Conservation (phyloP, 2,329 filamentous ascomycete species). For the Drechslerella coelobrocha region DNA sequence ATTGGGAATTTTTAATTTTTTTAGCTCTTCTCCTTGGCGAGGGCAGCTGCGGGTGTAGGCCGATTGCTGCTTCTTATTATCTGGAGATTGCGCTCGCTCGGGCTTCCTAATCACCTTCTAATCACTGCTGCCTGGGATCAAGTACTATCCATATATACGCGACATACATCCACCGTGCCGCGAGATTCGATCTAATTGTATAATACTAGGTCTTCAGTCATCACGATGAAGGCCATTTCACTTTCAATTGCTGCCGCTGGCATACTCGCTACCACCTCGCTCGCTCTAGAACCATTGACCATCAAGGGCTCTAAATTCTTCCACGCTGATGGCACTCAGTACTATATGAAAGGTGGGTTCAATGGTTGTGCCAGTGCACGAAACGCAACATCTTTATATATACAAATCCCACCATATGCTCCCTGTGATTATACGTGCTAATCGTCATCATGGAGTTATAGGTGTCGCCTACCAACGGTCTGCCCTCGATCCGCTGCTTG, state of each 20-base stretch:
- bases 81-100: too few species aligned
- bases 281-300: conserved; percentile 41
- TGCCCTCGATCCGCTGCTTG: conserved; percentile 74
- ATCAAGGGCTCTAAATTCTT: conserved; percentile 72
- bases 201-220: neutral
- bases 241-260: conserved; percentile 12
- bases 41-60: too few species aligned
- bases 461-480: conserved; percentile 75
- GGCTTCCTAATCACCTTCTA: neutral
- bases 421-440: neutral
- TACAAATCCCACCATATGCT: neutral
- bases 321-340: conserved; percentile 78
- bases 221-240: conserved; percentile 27
- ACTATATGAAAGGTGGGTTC: conserved; percentile 76
- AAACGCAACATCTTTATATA: neutral
- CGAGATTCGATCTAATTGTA: too few species aligned
- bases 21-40: too few species aligned
- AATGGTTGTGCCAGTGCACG: too few species aligned
- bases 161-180: too few species aligned
- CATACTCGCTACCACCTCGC: conserved; percentile 15
- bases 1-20: too few species aligned
- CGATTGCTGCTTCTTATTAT: neutral
- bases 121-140: neutral
- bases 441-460: conserved; percentile 57
- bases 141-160: neutral